Percentiles rank a stretch among this genome's conserved stretches.
These are phyloP conservation scores for Cetradonia linearis DNA, from an alignment of 495 filamentous ascomycete genomes.

Conservation along the genomic window DNA sequence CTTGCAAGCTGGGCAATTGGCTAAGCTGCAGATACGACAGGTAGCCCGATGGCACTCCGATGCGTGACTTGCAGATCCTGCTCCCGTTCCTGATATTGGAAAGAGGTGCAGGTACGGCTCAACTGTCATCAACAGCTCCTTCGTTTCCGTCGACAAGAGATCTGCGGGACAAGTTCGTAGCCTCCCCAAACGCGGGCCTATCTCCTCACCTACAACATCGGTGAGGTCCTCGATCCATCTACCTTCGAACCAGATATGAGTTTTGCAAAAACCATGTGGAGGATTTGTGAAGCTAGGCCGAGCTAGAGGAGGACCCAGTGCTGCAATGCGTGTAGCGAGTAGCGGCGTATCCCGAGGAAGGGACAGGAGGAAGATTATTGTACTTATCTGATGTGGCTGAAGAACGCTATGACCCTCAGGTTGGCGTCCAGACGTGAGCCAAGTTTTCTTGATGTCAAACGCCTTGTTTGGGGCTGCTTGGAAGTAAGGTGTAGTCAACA, in stretches of 20 bases:
- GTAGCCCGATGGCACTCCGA: not conserved
- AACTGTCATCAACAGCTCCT: not conserved
- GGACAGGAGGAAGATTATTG: not conserved
- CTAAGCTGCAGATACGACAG: not conserved
- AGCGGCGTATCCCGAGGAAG: not conserved
- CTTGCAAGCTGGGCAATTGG: slow-evolving; percentile 10
- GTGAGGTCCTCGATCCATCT: slow-evolving; percentile 1
- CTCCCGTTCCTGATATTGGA: not conserved
- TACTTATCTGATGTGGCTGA: not conserved
- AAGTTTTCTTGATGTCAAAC: not conserved
- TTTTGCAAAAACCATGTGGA: not conserved
- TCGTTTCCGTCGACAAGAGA: not conserved
- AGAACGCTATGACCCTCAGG: not conserved
- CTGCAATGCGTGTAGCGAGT: not conserved
- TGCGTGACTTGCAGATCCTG: not conserved
- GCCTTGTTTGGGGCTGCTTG: not conserved
- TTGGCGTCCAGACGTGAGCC: not conserved
- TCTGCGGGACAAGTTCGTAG: not conserved
- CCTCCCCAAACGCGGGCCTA: slow-evolving; percentile 9
- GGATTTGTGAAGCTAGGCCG: not conserved
- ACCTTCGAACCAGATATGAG: slow-evolving; percentile 7
- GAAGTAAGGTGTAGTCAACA: not conserved
- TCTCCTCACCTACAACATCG: not conserved
- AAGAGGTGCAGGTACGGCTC: slow-evolving; percentile 7
- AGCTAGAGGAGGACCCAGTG: not conserved